Evolutionary conservation across 371 early-diverging fungal species (phyloP), one percentile per base, ranked within the genome.

Genomic region (Actinomortierella ambigua): DNA sequence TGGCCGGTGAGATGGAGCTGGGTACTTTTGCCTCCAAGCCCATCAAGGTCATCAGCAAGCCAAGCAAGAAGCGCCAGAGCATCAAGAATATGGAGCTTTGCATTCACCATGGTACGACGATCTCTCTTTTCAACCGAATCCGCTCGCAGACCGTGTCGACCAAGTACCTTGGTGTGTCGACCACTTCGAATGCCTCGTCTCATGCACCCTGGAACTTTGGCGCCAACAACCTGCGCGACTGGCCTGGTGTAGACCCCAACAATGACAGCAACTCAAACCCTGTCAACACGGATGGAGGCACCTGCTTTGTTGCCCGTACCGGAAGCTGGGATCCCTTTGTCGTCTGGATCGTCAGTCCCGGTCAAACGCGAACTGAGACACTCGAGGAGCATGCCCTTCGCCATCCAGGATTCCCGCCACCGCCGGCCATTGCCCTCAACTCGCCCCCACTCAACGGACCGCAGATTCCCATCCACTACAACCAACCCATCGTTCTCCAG

Each of bases 131-230:
- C 78, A 93, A 93, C 75, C 87, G 93, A 46, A 84, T 93, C 60
- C 86, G 93, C 23, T 91, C 92, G 3, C 93, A 93, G 75, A 93
- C 93, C 1, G 92, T 93, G 7, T 93, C 93, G 7, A 93, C 93
- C 26, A 92, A 92, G 69, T 93, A 93, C 44, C 79, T 93, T 26
- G 92, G 93, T 14, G 91, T 88, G 2, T 85, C 85, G 8, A 75
- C 79, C 14, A 77, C 79, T 13, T 67, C 76, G 22, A 78, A 80
- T 24, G 64, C 71, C 23, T 71, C 78, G 11, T 68, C 68, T 0
- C 76, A 68, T 57, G 76, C 77, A 11, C 75, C 78, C 6, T 73
- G 81, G 61, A 68, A 76, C 17, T 79, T 76, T 47, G 77, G 77
- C 42, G 67, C 56, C 51, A 73, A 66, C 54, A 73, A 66, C 51